Conservation (phyloP, 2,329 filamentous ascomycete species). For the Hypomyces rosellus region DNA sequence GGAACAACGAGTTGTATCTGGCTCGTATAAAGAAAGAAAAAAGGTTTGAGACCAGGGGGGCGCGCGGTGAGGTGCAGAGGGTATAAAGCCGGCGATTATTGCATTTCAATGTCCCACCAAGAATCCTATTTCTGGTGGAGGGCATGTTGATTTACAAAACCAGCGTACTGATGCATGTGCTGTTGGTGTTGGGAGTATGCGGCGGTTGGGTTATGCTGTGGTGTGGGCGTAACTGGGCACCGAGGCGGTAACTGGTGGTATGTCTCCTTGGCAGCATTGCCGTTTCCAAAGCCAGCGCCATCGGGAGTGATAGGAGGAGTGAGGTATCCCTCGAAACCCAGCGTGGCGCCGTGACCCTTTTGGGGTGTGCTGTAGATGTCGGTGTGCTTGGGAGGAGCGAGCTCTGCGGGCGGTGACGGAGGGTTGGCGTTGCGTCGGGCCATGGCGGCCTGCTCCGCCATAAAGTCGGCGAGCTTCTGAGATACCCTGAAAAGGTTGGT, state of each 20-base stretch:
- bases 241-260: slow-evolving; percentile 45
- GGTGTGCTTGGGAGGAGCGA: slow-evolving; percentile 43
- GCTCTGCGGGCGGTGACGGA: slow-evolving; percentile 54
- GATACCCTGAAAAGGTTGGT: slow-evolving; percentile 48
- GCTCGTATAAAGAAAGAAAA: not conserved
- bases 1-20: slow-evolving; percentile 5
- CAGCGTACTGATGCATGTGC: slow-evolving; percentile 28
- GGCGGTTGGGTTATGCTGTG: slow-evolving; percentile 36
- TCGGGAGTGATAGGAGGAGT: slow-evolving; percentile 84
- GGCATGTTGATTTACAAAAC: slow-evolving; percentile 37
- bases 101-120: slow-evolving; percentile 8
- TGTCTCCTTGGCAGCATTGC: slow-evolving; percentile 38
- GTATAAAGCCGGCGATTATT: slow-evolving; percentile 5
- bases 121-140: slow-evolving; percentile 35
- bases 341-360: slow-evolving; percentile 61
- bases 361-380: slow-evolving; percentile 72
- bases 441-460: slow-evolving; percentile 53
- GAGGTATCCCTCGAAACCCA: slow-evolving; percentile 67
- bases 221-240: slow-evolving; percentile 58
- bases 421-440: slow-evolving; percentile 44
- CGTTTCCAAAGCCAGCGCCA: slow-evolving; percentile 47
- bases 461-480: slow-evolving; percentile 50
- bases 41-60: not conserved
- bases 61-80: not conserved
- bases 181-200: slow-evolving; percentile 21